Evolutionary conservation across 2,329 filamentous ascomycete species (phyloP), one percentile per base, ranked within the genome.

Genomic region (Paraconiothyrium brasiliense): DNA sequence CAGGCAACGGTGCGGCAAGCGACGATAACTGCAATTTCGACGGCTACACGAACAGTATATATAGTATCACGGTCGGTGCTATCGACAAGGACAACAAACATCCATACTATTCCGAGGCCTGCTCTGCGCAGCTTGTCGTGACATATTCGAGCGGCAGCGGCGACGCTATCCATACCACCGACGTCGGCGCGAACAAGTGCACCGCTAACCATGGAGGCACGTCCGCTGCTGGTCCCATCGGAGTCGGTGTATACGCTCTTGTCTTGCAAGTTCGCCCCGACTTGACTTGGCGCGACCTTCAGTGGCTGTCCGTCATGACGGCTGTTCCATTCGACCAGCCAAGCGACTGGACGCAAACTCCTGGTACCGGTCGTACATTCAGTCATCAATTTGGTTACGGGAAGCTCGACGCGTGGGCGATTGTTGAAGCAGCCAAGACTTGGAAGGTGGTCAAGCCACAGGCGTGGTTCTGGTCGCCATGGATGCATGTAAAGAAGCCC

Each of bases 1-100:
- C 94, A 67, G 95, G 95, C 61, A 99, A 99, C 74, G 95, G 95
- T 60, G 96, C 94, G 10, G 84, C 85, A 3, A 88, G 84, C 66
- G 94, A 92, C 50, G 95, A 99, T 78, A 98, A 99, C 80, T 99
- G 95, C 85, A 99, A 99, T 78, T 99, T 99, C 77, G 95, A 99
- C 76, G 95, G 95, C 43, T 99, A 99, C 80, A 99, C 95, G 62
- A 99, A 99, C 83, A 97, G 94, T 76, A 99, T 99, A 71, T 99
- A 98, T 84, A 97, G 93, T 77, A 95, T 99, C 71, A 97, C 94
- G 0, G 93, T 99, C 20, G 95, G 95, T 41, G 94, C 94, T 37
- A 90, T 99, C 64, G 94, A 97, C 76, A 86, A 92, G 61, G 89
- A 91, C 68, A 94, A 94, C 43, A 80, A 87, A n/a, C 94, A 98